Percentiles rank a stretch among this genome's conserved stretches.
Evolutionary conservation across 495 filamentous ascomycete genomes (phyloP).

Genomic region (Xylaria cubensis): DNA sequence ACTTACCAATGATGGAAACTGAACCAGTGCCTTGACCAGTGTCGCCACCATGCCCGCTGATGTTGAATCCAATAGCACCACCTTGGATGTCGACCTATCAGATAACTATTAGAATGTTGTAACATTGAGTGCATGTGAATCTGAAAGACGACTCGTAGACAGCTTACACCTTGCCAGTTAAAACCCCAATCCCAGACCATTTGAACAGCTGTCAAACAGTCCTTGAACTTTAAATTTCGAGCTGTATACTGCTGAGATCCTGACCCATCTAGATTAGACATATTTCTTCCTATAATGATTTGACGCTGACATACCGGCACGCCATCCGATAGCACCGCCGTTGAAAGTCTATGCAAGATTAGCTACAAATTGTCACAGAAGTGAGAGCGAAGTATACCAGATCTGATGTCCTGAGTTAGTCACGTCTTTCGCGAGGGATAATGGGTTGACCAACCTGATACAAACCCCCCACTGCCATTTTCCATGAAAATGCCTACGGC

Average conservation of each 20-base stretch:
- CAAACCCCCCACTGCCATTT: conserved; percentile 47
- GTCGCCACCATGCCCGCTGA: conserved; percentile 47
- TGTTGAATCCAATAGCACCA: conserved; percentile 32
- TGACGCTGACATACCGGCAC: conserved; percentile 42
- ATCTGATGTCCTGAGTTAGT: no score
- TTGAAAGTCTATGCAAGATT: conserved; percentile 5
- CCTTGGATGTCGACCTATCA: conserved; percentile 5
- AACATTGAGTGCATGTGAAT: no score
- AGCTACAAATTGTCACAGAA: no score
- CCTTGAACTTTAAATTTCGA: conserved; percentile 55
- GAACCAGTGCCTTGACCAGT: conserved; percentile 67
- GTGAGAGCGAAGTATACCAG: no score
- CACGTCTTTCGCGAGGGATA: no score
- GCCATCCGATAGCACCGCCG: conserved; percentile 24
- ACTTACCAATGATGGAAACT: no score
- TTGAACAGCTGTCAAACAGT: conserved; percentile 56
- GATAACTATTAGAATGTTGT: no score
- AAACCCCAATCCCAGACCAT: conserved; percentile 66
- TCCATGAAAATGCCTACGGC: conserved; percentile 56
- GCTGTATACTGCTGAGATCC: conserved; percentile 61
- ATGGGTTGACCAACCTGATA: neutral
- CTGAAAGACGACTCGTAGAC: no score
- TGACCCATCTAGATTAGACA: no score
- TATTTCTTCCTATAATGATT: no score
- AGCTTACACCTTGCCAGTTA: conserved; percentile 45